phyloP scores from a whole-genome alignment of 2,329 filamentous ascomycete genomes.

The Trichoderma sp. region DNA sequence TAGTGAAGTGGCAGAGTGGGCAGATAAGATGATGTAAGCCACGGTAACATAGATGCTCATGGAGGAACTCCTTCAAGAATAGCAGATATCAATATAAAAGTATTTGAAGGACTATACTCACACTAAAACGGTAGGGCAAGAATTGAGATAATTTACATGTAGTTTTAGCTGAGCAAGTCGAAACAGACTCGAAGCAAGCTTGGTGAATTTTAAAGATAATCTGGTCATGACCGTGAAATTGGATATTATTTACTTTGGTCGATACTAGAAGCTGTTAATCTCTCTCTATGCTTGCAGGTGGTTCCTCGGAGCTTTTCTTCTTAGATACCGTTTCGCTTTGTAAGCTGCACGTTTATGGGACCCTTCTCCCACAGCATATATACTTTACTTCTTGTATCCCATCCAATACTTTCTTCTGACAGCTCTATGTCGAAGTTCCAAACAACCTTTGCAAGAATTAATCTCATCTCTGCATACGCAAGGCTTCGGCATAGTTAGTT shows the following conservation, averaged over 20 bases:
- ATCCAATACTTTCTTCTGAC: slow-evolving; percentile 18
- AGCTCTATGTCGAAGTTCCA: slow-evolving; percentile 37
- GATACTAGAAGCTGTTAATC: neutral
- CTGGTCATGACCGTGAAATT: neutral
- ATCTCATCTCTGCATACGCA: slow-evolving; percentile 36
- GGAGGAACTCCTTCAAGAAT: neutral
- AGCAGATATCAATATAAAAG: neutral
- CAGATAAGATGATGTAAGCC: too few relatives aligned
- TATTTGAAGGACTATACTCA: neutral
- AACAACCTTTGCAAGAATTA: slow-evolving; percentile 33
- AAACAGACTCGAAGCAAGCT: too few relatives aligned
- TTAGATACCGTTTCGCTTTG: neutral
- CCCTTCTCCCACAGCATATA: slow-evolving; percentile 25
- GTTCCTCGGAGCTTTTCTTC: neutral
- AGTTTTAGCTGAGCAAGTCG: neutral
- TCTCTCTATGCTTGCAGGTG: neutral
- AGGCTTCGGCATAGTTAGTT: slow-evolving; percentile 29
- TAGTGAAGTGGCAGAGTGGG: too few relatives aligned
- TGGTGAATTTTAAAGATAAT: too few relatives aligned
- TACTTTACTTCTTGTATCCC: slow-evolving; percentile 11
- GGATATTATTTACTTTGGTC: neutral
- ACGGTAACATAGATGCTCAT: too few relatives aligned
- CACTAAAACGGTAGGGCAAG: neutral
- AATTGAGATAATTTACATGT: neutral
- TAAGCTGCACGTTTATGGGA: neutral